A percentile compares a stretch with the other conserved stretches of the same genome.
Conservation (phyloP, 164 flowering plant species). For the Cinnamomum micranthum region DNA sequence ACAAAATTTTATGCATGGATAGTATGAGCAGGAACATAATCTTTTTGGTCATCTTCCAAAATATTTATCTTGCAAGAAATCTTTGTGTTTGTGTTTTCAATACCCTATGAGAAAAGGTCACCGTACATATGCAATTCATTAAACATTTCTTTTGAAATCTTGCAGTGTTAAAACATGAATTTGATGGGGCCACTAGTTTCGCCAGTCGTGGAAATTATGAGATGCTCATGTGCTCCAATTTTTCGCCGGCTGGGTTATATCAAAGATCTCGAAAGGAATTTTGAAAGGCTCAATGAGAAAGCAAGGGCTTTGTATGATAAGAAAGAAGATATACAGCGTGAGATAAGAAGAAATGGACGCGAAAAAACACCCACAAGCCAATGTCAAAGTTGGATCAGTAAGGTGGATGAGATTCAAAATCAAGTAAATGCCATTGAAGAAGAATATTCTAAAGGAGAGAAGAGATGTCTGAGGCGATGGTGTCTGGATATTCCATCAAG, state of each 20-base stretch:
- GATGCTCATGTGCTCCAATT: too few relatives aligned
- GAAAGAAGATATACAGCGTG: constrained; percentile 8
- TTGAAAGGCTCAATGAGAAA: background rate
- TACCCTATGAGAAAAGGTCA: too few relatives aligned
- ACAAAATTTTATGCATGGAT: too few relatives aligned
- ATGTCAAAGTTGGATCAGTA: background rate
- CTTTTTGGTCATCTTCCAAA: too few relatives aligned
- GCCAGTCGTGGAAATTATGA: too few relatives aligned
- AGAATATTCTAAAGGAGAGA: background rate
- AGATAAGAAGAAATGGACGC: background rate
- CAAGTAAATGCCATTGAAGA: background rate
- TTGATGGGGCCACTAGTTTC: too few relatives aligned
- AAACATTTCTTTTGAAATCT: too few relatives aligned
- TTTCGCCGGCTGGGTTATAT: background rate
- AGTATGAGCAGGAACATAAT: too few relatives aligned
- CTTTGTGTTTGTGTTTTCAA: too few relatives aligned
- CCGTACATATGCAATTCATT: too few relatives aligned
- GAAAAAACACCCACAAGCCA: background rate
- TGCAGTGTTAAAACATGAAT: too few relatives aligned
- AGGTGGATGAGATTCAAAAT: background rate
- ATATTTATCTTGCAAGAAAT: too few relatives aligned
- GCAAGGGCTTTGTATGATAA: background rate
- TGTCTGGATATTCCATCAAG: background rate
- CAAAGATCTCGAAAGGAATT: constrained; percentile 3
- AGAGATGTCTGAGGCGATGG: background rate